Percentiles rank a stretch among this genome's conserved stretches.
Conservation (phyloP, 2,329 filamentous ascomycete genomes). For the Dothidotthia symphoricarpi region DNA sequence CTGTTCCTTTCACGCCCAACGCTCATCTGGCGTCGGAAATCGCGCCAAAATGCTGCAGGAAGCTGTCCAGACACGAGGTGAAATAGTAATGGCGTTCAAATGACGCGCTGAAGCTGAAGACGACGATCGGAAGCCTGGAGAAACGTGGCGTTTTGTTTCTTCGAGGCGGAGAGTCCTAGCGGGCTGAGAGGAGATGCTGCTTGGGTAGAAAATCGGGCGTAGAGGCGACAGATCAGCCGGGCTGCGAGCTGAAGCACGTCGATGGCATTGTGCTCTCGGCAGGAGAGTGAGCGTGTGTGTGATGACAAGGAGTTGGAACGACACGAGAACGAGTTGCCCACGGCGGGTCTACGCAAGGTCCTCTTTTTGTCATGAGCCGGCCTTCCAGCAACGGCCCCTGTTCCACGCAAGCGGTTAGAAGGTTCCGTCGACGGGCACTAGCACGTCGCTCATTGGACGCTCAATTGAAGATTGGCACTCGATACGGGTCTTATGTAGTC, state of each 20-base stretch:
- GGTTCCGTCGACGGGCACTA: constrained; percentile 6
- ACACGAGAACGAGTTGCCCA: constrained; percentile 21
- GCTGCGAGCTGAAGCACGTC: constrained; percentile 16
- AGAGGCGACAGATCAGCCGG: constrained; percentile 13
- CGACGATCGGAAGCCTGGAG: constrained; percentile 6
- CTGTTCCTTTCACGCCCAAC: constrained; percentile 14
- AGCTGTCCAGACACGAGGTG: background rate
- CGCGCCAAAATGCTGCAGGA: constrained; percentile 10
- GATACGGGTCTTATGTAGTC: constrained; percentile 8
- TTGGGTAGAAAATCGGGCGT: constrained; percentile 3
- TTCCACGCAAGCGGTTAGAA: constrained; percentile 7
- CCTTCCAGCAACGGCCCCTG: constrained; percentile 14
- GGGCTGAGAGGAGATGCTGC: constrained; percentile 22
- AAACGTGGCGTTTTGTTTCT: constrained; percentile 28
- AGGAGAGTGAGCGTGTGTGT: constrained; percentile 15
- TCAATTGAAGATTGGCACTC: constrained; percentile 12
- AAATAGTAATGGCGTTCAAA: constrained; percentile 2
- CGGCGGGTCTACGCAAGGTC: constrained; percentile 15
- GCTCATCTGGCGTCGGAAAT: constrained; percentile 9
- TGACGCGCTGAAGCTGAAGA: constrained; percentile 6
- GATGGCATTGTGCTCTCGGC: constrained; percentile 27
- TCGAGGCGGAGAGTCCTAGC: constrained; percentile 13
- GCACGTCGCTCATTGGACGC: constrained; percentile 12
- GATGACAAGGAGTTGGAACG: constrained; percentile 24
- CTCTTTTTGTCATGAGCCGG: constrained; percentile 2